Base-by-base conservation (phyloP, 805 yeast genomes). In the Saturnispora ahearnii region DNA sequence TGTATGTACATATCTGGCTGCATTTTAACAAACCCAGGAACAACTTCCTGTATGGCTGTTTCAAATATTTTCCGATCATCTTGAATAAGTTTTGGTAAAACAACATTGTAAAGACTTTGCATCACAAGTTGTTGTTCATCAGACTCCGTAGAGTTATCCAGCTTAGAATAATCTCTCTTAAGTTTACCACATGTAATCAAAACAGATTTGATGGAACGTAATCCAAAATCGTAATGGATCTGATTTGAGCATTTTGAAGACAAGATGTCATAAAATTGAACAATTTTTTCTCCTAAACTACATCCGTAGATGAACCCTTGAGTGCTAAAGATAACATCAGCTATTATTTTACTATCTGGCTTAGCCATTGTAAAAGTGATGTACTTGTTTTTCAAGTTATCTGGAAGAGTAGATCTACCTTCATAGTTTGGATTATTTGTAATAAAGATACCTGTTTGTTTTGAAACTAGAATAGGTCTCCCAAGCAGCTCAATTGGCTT, bases 391-490 rank as follows among this genome's bases (percentile, higher is more conserved):
- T 84, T 84, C 65, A 91, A 68, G 60, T 90, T 91, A 50, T 90
- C 96, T 0, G 98, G 98, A 11, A 91, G 67, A 24, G 73, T 73
- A 3, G 87, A 77, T 62, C 98, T 77, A 0, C 97, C 98, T 11
- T 79, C 79, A 59, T 91, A 91, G 0, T 76, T 82, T 1, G 96
- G 97, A 60, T 91, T 91, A 85, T 89, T 84, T 0, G 98, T 91
- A 1, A 91, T 80, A 62, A 90, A 90, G 0, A 91, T 69, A 0
- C 95, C 96, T 0, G 86, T 73, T 28, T 74, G 73, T 3, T 65
- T 61, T 45, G 73, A 59, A 1, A 83, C 71, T 0, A 53, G 45
- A 0, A 76, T 51, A 2, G 56, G 49, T 45, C 66, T 71, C 1
- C 76, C 79, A 12, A 77, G 62, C 1, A 83, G 58, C 13, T 70